These are phyloP conservation scores for Aspergillaceae sp. DNA, from an alignment of 2,329 filamentous ascomycete species.

Conservation along the genomic window DNA sequence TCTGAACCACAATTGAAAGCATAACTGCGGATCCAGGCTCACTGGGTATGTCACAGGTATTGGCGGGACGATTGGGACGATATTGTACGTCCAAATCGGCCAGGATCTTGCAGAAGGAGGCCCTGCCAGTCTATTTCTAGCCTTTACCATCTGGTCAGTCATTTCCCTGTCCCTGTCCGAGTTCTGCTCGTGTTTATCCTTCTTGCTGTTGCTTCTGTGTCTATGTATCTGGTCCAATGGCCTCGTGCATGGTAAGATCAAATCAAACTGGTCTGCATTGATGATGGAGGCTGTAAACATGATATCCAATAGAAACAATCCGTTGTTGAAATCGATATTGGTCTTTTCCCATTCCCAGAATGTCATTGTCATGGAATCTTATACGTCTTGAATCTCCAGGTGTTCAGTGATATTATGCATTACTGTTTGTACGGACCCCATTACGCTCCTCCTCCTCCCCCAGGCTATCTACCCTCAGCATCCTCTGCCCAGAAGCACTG, in stretches of 20 bases:
- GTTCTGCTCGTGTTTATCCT: neutral
- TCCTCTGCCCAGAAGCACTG: neutral
- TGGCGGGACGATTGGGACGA: conserved; percentile 39
- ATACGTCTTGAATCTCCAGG: conserved; percentile 27
- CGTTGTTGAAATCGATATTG: neutral
- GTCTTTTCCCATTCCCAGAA: no score
- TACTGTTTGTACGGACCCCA: conserved; percentile 35
- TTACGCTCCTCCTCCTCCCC: conserved; percentile 2
- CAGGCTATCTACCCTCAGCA: conserved; percentile 3
- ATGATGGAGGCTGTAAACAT: no score
- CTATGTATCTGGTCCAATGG: neutral
- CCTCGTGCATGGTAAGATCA: neutral
- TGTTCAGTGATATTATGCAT: conserved; percentile 38
- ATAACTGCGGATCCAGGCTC: no score
- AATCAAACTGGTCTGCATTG: no score
- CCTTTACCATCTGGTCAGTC: conserved; percentile 39
- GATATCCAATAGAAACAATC: no score
- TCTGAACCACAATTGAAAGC: no score
- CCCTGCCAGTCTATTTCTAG: conserved; percentile 37
- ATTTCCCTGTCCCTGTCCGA: neutral
- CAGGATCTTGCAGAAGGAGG: conserved; percentile 33
- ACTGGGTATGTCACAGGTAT: conserved; percentile 18
- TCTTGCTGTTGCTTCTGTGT: neutral
- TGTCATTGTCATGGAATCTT: conserved; percentile 12
- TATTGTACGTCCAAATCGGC: conserved; percentile 37